Conservation (phyloP, 1,139 yeast species). For the Magnusiomyces suaveolens region DNA sequence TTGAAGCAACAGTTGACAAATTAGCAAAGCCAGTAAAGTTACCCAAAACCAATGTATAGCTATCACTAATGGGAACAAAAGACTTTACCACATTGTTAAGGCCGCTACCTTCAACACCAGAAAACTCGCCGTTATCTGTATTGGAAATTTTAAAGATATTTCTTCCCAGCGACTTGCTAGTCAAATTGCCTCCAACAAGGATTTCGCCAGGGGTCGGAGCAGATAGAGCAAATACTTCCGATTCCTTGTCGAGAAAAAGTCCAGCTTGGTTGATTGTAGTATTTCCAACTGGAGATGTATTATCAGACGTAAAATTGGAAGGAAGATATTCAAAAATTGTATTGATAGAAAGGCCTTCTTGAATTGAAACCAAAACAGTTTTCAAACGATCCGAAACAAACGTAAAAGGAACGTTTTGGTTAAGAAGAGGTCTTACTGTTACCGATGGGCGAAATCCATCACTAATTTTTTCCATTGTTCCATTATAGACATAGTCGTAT, state of each 20-base stretch:
- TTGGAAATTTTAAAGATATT: slow-evolving; percentile 26
- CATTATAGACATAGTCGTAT: slow-evolving; percentile 68
- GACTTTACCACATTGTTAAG: slow-evolving; percentile 21
- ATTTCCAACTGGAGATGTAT: slow-evolving; percentile 45
- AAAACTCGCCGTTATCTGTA: slow-evolving; percentile 21
- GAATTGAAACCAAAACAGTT: slow-evolving; percentile 42
- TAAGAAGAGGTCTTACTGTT: slow-evolving; percentile 29
- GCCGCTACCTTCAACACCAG: slow-evolving; percentile 22
- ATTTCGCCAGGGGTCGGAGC: slow-evolving; percentile 25
- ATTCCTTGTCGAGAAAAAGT: slow-evolving; percentile 22
- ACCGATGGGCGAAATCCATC: slow-evolving; percentile 42
- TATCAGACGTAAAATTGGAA: slow-evolving; percentile 46
- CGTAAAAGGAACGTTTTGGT: slow-evolving; percentile 36
- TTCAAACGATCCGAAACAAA: slow-evolving; percentile 69
- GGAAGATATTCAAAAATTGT: slow-evolving; percentile 78
- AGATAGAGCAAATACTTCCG: slow-evolving; percentile 11
- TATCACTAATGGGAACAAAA: slow-evolving; percentile 29
- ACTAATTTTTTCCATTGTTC: slow-evolving; percentile 49
- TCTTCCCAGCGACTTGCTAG: slow-evolving; percentile 27
- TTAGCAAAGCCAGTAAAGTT: slow-evolving; percentile 31
- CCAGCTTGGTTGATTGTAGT: slow-evolving; percentile 63
- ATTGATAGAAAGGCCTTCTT: slow-evolving; percentile 40
- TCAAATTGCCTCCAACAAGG: slow-evolving; percentile 44
- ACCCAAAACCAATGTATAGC: slow-evolving; percentile 34
- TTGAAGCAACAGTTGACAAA: not conserved